phyloP scores from a whole-genome alignment of 148 eudicot species.

The Selenicereus undatus region DNA sequence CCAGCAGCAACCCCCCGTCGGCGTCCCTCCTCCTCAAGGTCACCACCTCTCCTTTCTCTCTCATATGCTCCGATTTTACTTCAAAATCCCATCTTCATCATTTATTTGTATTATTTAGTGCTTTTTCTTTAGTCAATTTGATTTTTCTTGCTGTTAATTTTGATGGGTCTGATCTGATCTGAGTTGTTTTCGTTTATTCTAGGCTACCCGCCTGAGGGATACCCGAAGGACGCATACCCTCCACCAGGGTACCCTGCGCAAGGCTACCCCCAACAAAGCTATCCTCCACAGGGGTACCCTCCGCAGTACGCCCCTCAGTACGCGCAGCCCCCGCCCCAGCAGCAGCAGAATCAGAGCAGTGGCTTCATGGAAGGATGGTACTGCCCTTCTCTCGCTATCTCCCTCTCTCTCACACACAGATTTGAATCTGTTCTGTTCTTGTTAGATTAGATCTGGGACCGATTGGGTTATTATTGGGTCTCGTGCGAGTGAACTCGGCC shows the following conservation, averaged over 20 bases:
- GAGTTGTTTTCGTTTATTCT: neutral
- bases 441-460: conserved; percentile 21
- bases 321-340: conserved; percentile 47
- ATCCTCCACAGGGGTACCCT: conserved; percentile 40
- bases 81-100: neutral
- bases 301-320: conserved; percentile 51
- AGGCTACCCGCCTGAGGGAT: conserved; percentile 65
- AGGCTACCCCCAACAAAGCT: conserved; percentile 46
- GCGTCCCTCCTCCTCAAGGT: conserved; percentile 90
- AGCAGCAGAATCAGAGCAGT: conserved; percentile 29
- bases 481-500: neutral
- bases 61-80: neutral
- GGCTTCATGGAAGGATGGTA: conserved; percentile 72
- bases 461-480: neutral
- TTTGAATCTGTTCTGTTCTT: neutral
- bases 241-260: conserved; percentile 61
- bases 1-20: conserved; percentile 77
- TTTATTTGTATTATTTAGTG: neutral
- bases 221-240: conserved; percentile 66
- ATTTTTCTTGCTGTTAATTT: neutral
- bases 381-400: neutral
- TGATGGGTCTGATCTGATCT: neutral
- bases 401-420: neutral
- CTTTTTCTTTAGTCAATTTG: neutral
- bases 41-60: neutral